Percentiles rank a stretch among this genome's conserved stretches.
Evolutionary conservation across 345 rosid species (phyloP).

Genomic region (Euphorbia tirucalli): DNA sequence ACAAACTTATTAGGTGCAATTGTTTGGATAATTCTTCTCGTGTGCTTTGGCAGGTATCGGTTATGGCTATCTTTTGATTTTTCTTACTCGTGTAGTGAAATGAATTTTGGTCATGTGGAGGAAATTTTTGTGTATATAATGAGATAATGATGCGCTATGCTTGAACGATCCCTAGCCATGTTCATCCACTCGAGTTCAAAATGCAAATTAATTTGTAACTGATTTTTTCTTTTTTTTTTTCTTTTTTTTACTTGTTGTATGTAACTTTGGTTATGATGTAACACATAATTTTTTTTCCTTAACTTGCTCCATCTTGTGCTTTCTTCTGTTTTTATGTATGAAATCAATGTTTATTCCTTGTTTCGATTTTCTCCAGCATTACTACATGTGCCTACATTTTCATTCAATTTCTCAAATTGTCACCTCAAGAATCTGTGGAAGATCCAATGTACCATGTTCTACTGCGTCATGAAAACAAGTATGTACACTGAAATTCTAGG

Average conservation of each 20-base stretch:
- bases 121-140: neutral
- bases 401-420: conserved; percentile 61
- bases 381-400: conserved; percentile 57
- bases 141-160: neutral
- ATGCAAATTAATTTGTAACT: neutral
- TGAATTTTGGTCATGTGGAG: neutral
- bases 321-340: neutral
- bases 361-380: conserved; percentile 35
- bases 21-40: conserved; percentile 60
- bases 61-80: neutral
- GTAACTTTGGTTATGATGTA: neutral
- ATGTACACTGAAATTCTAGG: conserved; percentile 29
- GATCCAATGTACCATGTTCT: conserved; percentile 72
- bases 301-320: neutral
- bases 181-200: neutral
- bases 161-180: neutral
- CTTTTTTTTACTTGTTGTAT: neutral
- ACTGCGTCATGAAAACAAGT: conserved; percentile 48
- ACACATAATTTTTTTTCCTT: neutral
- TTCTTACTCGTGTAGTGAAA: neutral
- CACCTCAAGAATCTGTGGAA: conserved; percentile 59
- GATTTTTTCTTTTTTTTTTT: too few relatives aligned
- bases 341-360: neutral
- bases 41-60: conserved; percentile 64
- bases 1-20: conserved; percentile 37